Evolutionary conservation across 164 flowering plant genomes (phyloP).

Genomic region (Protea cynaroides): DNA sequence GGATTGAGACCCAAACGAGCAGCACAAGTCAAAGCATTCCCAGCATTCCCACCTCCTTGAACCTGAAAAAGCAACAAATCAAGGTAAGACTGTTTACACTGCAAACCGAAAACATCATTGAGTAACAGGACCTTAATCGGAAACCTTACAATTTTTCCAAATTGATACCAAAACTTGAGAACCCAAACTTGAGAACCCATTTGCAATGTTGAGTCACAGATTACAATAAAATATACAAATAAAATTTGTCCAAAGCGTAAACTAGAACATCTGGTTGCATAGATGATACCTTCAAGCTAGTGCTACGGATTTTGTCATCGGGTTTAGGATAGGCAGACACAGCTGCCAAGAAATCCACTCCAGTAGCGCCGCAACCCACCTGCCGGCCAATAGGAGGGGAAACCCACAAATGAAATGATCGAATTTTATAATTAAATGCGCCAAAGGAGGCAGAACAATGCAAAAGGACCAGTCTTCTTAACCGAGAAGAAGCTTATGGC

Average conservation of each 20-base stretch:
- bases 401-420: too few relatives aligned
- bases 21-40: constrained; percentile 82
- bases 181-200: background rate
- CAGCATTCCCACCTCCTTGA: constrained; percentile 94
- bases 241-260: too few relatives aligned
- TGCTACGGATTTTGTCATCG: constrained; percentile 82
- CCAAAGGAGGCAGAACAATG: background rate
- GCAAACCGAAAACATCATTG: background rate
- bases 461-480: background rate
- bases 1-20: constrained; percentile 80
- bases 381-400: constrained; percentile 11
- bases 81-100: background rate
- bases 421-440: too few relatives aligned
- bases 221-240: background rate
- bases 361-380: constrained; percentile 53
- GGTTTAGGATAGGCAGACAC: constrained; percentile 81
- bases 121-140: too few relatives aligned
- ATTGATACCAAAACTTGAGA: background rate
- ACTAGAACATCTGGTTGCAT: too few relatives aligned
- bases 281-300: constrained; percentile 46
- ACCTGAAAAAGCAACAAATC: constrained; percentile 33
- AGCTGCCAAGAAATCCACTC: constrained; percentile 63
- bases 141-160: background rate
- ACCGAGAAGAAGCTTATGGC: too few relatives aligned
- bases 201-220: background rate